Evolutionary conservation across 1,284 basidiomycete genomes (phyloP), one percentile per base, ranked within the genome.

Genomic region (Hortiboletus rubellus): DNA sequence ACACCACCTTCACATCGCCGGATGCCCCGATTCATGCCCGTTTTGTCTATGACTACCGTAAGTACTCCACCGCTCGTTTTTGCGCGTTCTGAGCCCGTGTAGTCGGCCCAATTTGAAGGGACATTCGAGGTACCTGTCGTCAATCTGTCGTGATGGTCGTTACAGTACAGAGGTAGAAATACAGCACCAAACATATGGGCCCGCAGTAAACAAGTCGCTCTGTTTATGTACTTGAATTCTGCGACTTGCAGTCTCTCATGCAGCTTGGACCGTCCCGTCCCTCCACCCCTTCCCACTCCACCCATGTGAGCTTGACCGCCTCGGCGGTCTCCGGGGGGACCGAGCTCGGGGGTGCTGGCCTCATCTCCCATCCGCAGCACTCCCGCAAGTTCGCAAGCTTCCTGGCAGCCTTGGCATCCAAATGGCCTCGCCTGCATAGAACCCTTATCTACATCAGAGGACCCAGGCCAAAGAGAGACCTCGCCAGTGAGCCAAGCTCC

Each of bases 31-130:
- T 90, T 54, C 74, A 81, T 55, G 75, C 76, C 27, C 80, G 78
- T 52, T 66, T 91, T 47, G 78, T 88, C 15, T 91, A 90, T 62
- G 86, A 91, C 66, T 91, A 89, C 61, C 45, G 82, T 82, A n/a
- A 58, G 72, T 60, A 2, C 34, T 30, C 41, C 9, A 18, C 11
- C 14, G n/a, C 22, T 48, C 5, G 30, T 7, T 24, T 38, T 34
- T 27, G 5, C 37, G 18, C n/a, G 36, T 50, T 54, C 65, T 70
- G 43, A 70, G 37, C 36, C 34, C 36, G 36, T 15, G 7, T 36
- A 36, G 36, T 36, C 36, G 36, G 36, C 14, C 36, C 36, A 33
- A 9, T 48, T 33, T 67, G 45, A 63, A n/a, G 10, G 18, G 8
- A 34, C 14, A 18, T n/a, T 27, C 18, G 52, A n/a, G 43, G 63